Percentiles rank a stretch among this genome's conserved stretches.
Evolutionary conservation across 495 filamentous ascomycete genomes (phyloP).

Genomic region (Penicillium crystallinum): DNA sequence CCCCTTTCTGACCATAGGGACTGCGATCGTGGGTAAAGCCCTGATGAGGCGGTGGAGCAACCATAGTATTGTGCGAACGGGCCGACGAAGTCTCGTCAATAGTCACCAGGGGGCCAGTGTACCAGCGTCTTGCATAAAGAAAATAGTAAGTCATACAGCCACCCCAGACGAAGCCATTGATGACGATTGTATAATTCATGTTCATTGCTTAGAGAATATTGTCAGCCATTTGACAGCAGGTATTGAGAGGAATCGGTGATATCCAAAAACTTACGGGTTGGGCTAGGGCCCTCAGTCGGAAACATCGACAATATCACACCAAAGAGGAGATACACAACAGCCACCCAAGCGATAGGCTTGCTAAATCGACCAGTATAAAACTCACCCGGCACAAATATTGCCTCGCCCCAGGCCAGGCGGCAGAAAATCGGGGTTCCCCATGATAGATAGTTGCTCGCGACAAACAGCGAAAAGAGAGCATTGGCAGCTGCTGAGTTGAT

Average conservation of each 20-base stretch:
- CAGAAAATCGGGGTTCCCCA: conserved; percentile 60
- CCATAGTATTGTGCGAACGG: conserved; percentile 1
- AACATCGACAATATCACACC: conserved; percentile 56
- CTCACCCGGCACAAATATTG: conserved; percentile 55
- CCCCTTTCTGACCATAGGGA: too few species aligned
- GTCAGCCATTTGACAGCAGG: conserved; percentile 5
- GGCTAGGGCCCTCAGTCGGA: conserved; percentile 52
- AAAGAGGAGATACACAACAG: conserved; percentile 52
- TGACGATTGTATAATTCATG: conserved; percentile 66
- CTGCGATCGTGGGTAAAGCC: too few species aligned
- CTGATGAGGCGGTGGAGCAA: not conserved
- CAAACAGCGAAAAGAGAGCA: conserved; percentile 57
- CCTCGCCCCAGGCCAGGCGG: conserved; percentile 56
- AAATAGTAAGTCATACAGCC: conserved; percentile 59
- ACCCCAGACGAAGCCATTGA: conserved; percentile 59
- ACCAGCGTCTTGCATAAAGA: conserved; percentile 64
- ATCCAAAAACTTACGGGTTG: conserved; percentile 33
- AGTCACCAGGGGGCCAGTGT: conserved; percentile 68
- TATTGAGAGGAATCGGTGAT: not conserved
- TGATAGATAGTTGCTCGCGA: conserved; percentile 57
- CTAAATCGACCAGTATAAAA: conserved; percentile 34
- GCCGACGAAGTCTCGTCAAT: conserved; percentile 33
- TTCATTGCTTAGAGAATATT: conserved; percentile 27
- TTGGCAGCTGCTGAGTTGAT: conserved; percentile 54
- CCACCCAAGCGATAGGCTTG: conserved; percentile 48